Base-by-base conservation (phyloP, 2,329 filamentous ascomycete genomes). In the Alternaria brassicicola region DNA sequence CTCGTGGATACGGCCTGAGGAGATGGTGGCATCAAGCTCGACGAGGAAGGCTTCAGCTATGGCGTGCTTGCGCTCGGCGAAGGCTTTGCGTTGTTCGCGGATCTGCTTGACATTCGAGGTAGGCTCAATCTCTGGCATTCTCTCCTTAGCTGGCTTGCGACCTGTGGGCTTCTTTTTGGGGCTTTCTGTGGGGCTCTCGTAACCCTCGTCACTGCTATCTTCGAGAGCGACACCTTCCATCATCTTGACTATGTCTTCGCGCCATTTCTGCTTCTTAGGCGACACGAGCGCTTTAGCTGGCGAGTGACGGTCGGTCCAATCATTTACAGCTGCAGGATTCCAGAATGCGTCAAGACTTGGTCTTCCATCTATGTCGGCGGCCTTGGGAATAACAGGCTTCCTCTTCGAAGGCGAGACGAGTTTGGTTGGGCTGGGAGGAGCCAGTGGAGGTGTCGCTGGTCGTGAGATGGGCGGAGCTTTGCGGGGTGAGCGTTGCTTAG, bases 1-100 rank as follows among this genome's bases (percentile, higher is more conserved):
- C 23, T 81, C 68, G 1, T 79, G 74, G 7, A 95, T 84, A 59
- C 83, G 79, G 8, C 88, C 87, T 2, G 81, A 67, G 0, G 89
- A 88, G 65, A 94, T 85, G 36, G 78, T 81, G 0, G 72, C 67
- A 73, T 95, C 91, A n/a, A 95, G 85, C 64, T 92, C 88, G 0
- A 63, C 52, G 1, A 95, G 79, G 71, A 94, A 94, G 0, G 74
- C 66, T 43, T 82, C 80, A 0, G 90, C 91, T 0, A 92, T 70
- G 1, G 81, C 77, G 49, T 89, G 82, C 73, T 92, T 93, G 9
- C 72, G 75, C 8, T 80, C 75, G 12, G 88, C 83, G 71, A 93
- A 94, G 0, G 79, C 78, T 72, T 86, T 90, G 30, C 71, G 65
- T 57, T 74, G 70, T 21, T 72, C 65, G 17, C 70, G 68, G 28